These are phyloP conservation scores for Phytopythium litorale DNA, from an alignment of 352 stramenopile genomes.

Conservation along the genomic window DNA sequence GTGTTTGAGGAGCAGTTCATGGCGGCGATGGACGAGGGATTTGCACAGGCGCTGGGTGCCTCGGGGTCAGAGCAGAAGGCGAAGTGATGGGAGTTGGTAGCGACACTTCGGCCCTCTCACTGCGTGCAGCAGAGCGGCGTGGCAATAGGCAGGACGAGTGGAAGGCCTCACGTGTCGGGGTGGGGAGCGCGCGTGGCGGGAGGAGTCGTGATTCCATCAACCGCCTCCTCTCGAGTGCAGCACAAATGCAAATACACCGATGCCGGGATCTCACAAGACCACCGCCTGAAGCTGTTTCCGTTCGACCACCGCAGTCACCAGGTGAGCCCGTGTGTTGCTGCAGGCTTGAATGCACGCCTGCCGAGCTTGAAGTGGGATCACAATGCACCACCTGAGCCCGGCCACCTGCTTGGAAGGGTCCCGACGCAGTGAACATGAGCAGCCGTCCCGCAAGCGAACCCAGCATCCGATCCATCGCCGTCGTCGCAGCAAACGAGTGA, in stretches of 20 bases:
- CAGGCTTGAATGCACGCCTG: not conserved
- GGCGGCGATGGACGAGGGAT: slow-evolving; percentile 25
- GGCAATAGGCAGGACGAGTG: not conserved
- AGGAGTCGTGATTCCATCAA: not conserved
- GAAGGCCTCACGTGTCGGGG: not conserved
- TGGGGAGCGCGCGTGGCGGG: not conserved
- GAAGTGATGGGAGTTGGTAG: not conserved
- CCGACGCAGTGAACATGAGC: not conserved
- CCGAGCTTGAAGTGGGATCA: not conserved
- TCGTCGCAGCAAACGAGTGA: not conserved
- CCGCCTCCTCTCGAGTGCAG: not conserved
- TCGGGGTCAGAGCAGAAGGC: not conserved
- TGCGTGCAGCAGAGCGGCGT: not conserved
- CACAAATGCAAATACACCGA: not conserved
- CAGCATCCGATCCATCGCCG: not conserved
- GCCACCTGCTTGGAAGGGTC: not conserved
- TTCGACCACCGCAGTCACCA: not conserved
- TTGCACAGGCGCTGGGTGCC: not conserved
- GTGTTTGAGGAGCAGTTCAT: slow-evolving; percentile 67
- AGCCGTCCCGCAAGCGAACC: not conserved
- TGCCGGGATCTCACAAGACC: not conserved
- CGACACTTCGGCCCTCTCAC: not conserved
- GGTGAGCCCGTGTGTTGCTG: not conserved
- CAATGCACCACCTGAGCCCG: not conserved
- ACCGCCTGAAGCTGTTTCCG: not conserved